phyloP scores from a whole-genome alignment of 2,329 filamentous ascomycete species.

The Fusarium beomiforme region DNA sequence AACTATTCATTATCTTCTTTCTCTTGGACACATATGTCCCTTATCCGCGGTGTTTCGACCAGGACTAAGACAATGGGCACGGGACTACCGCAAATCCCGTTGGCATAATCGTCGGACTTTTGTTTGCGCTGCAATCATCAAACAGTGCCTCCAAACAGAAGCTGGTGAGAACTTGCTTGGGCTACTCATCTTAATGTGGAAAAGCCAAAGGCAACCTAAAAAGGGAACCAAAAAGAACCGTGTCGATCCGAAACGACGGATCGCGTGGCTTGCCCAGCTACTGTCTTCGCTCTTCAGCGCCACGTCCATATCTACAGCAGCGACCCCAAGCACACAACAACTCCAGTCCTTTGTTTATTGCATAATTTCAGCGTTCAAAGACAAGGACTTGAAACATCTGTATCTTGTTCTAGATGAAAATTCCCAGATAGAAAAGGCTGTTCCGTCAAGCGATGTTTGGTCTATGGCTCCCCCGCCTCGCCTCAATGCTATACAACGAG shows the following conservation, averaged over 20 bases:
- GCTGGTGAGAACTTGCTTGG: not conserved
- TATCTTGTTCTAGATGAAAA: not conserved
- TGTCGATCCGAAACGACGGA: not conserved
- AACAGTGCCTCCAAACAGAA: not conserved
- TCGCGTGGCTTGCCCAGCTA: not conserved
- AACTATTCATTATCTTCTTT: not conserved
- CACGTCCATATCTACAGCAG: not conserved
- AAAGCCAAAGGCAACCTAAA: too few relatives aligned
- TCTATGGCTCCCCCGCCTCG: not conserved
- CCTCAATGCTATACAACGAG: too few relatives aligned
- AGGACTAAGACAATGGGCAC: not conserved
- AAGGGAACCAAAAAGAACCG: too few relatives aligned
- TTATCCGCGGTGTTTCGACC: not conserved
- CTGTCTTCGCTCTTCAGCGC: not conserved
- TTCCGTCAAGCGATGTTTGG: not conserved
- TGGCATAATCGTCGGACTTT: not conserved
- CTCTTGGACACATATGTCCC: not conserved
- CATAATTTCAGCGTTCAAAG: not conserved
- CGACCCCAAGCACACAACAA: not conserved
- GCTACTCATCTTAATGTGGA: not conserved
- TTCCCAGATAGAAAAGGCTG: not conserved
- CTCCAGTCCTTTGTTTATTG: not conserved
- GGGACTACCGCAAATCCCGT: not conserved
- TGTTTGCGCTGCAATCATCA: not conserved
- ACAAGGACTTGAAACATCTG: not conserved